Conservation (phyloP, 768 basidiomycete genomes). For the Mycena leptocephala region DNA sequence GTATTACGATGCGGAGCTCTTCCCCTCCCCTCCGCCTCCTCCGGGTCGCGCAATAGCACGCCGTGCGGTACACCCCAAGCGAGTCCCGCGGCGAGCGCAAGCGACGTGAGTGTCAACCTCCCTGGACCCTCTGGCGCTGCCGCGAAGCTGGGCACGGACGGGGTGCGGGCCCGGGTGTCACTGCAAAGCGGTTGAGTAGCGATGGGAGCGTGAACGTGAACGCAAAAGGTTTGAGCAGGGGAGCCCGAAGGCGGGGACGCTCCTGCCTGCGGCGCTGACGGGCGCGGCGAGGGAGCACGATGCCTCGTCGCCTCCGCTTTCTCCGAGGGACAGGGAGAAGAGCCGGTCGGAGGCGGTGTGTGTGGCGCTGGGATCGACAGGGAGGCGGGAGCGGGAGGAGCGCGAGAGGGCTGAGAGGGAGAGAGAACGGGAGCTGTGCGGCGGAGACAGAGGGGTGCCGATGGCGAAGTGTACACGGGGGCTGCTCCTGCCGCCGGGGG, state of each 20-base stretch:
- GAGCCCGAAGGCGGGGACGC: not conserved
- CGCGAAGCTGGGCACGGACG: too few relatives aligned
- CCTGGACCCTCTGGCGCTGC: not conserved
- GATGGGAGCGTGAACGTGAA: not conserved
- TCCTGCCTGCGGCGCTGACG: conserved; percentile 23
- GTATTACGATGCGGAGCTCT: conserved; percentile 36
- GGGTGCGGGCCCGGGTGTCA: too few relatives aligned
- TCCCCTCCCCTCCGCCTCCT: conserved; percentile 31
- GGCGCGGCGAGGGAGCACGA: conserved; percentile 1
- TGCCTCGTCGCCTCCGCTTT: not conserved
- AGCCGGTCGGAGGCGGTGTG: conserved; percentile 36
- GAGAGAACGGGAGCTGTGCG: not conserved
- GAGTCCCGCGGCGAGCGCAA: conserved; percentile 27
- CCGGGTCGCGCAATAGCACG: not conserved
- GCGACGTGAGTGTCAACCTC: conserved; percentile 4
- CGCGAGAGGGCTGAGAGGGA: too few relatives aligned
- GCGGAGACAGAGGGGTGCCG: not conserved
- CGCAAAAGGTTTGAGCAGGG: not conserved
- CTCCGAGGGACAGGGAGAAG: not conserved
- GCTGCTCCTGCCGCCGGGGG: conserved; percentile 28
- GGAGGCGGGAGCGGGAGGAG: conserved; percentile 25
- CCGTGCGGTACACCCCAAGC: not conserved
- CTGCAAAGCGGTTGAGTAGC: too few relatives aligned
- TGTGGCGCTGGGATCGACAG: conserved; percentile 28
- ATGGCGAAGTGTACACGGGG: conserved; percentile 26